Evolutionary conservation across 2,329 filamentous ascomycete genomes (phyloP), one percentile per base, ranked within the genome.

Genomic region (Teratosphaeria gauchensis): DNA sequence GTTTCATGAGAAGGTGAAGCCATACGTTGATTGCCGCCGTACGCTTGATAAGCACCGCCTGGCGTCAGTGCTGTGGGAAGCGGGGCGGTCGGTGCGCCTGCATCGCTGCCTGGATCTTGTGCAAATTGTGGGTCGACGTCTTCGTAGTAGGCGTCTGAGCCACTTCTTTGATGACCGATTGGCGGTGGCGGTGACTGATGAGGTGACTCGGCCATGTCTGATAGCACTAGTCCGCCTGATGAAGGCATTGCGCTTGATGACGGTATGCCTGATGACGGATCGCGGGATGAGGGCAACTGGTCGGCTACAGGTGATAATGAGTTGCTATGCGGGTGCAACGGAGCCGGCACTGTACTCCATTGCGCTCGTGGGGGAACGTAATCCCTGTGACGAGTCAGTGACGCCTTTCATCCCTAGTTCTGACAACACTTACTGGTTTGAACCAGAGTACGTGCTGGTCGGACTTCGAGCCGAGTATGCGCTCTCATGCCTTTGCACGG

Each of bases 81-180:
- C 58, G 56, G 33, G 24, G 14, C 35, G 33, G 38, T 48, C 55
- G n/a, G 58, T 53, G 28, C 33, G 19, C 61, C 62, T 31, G 58
- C 60, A 28, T 65, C 58, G 48, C 58, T 61, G 30, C 57, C 59
- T 31, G 65, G 59, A 30, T 75, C 74, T 58, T 84, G 81, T 35
- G 85, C 88, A 69, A 96, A 97, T 58, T 86, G 88, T 52, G 92
- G 91, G 64, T 96, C 91, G 12, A 96, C 84, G 71, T 97, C 92
- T 78, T 97, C 94, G 70, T 95, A 95, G 75, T 97, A 97, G 62
- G 82, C 75, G 51, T 77, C 73, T 19, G 80, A 78, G 55, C 66
- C 73, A 28, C 67, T 66, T 42, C 73, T 71, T 6, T 63, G 62
- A 31, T 71, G 70, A 54, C 64, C 42, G 46, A 55, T 48, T 51